Evolutionary conservation across 768 basidiomycete genomes (phyloP).

Genomic region (Hydnomerulius pinastri): DNA sequence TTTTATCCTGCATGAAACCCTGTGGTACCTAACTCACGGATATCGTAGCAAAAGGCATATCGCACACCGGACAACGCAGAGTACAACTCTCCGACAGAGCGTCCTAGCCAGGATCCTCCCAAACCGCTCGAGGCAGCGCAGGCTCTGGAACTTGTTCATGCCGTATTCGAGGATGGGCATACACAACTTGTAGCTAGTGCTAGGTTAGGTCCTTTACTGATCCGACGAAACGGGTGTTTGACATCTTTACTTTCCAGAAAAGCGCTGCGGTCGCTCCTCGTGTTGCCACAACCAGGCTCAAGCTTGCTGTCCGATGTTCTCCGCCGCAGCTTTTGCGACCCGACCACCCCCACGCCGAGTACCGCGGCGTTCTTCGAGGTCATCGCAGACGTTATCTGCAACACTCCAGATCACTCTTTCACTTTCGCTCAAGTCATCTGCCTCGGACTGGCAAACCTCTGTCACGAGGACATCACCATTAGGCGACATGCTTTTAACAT

Average conservation of each 20-base stretch:
- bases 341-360: constrained; percentile 53
- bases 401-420: constrained; percentile 55
- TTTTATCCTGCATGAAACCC: constrained; percentile 19
- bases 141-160: constrained; percentile 65
- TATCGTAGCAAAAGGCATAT: constrained; percentile 71
- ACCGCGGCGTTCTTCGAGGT: constrained; percentile 76
- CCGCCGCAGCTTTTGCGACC: constrained; percentile 65
- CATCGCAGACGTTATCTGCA: constrained; percentile 68
- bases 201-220: constrained; percentile 52
- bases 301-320: constrained; percentile 66
- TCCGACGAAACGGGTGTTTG: neutral
- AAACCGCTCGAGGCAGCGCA: constrained; percentile 54
- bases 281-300: constrained; percentile 53
- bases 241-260: constrained; percentile 50
- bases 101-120: constrained; percentile 46
- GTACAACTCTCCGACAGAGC: constrained; percentile 64
- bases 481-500: constrained; percentile 79
- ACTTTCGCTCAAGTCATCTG: constrained; percentile 74
- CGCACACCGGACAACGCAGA: constrained; percentile 59
- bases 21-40: constrained; percentile 1
- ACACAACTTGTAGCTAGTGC: constrained; percentile 51
- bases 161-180: constrained; percentile 67
- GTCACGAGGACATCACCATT: constrained; percentile 62
- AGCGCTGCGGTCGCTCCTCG: constrained; percentile 69
- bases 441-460: constrained; percentile 82